These are phyloP conservation scores for Paraphoma sp. DNA, from an alignment of 2,329 filamentous ascomycete species.

Conservation along the genomic window DNA sequence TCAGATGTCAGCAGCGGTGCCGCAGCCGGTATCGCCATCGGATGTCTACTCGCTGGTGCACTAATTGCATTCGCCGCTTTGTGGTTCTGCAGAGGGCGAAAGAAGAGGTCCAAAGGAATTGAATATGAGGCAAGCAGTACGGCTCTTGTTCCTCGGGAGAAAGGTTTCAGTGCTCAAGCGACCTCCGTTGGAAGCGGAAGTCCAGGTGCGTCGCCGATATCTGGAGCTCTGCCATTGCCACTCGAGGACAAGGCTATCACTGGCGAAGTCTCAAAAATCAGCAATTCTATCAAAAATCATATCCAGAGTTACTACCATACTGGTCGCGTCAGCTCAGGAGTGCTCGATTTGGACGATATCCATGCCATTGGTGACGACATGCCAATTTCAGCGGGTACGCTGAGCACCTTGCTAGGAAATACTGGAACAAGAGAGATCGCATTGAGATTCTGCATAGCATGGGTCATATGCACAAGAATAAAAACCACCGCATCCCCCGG, in stretches of 20 bases:
- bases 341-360: slow-evolving; percentile 32
- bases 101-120: slow-evolving; percentile 1
- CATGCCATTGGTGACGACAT: slow-evolving; percentile 27
- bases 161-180: slow-evolving; percentile 14
- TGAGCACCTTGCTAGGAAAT: slow-evolving; percentile 37
- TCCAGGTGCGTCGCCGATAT: slow-evolving; percentile 9
- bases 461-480: slow-evolving; percentile 34
- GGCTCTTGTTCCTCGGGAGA: slow-evolving; percentile 24
- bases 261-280: slow-evolving; percentile 40
- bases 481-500: slow-evolving; percentile 16
- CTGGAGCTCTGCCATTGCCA: slow-evolving; percentile 36
- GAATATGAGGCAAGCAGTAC: slow-evolving; percentile 21
- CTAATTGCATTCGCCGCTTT: slow-evolving; percentile 27
- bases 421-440: slow-evolving; percentile 34
- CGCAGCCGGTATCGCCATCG: slow-evolving; percentile 47
- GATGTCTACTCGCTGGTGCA: slow-evolving; percentile 40
- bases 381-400: slow-evolving; percentile 28
- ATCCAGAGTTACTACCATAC: slow-evolving; percentile 46
- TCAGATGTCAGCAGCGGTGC: slow-evolving; percentile 23
- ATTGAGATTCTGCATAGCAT: slow-evolving; percentile 41
- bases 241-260: slow-evolving; percentile 41
- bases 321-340: slow-evolving; percentile 20
- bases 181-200: slow-evolving; percentile 19
- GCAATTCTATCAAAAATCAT: slow-evolving; percentile 45
- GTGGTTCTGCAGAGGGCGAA: slow-evolving; percentile 31